Conservation (phyloP, 768 basidiomycete species). For the Tricholoma matsutake region DNA sequence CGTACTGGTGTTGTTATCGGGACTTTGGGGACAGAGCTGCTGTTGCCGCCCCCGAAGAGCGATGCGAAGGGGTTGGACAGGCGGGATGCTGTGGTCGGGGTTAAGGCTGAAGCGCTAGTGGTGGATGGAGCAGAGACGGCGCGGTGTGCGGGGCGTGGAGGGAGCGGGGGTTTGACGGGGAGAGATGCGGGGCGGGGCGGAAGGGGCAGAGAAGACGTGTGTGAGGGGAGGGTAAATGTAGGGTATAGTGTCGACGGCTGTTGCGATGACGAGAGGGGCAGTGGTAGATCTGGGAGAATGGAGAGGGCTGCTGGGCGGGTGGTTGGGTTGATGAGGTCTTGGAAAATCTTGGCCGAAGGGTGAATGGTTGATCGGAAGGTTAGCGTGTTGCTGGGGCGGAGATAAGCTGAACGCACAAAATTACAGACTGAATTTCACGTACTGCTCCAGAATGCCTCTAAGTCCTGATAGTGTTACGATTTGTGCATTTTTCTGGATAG, state of each 20-base stretch:
- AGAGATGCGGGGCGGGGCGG: conserved; percentile 42
- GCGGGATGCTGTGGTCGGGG: conserved; percentile 34
- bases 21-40: conserved; percentile 26
- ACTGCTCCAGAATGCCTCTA: conserved; percentile 67
- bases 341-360: conserved; percentile 38
- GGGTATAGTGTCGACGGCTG: conserved; percentile 41
- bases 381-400: conserved; percentile 32
- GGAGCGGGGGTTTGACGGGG: conserved; percentile 35
- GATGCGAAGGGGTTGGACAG: conserved; percentile 77
- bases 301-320: conserved; percentile 31
- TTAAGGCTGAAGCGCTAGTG: conserved; percentile 9
- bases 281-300: conserved; percentile 55
- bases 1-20: conserved; percentile 14
- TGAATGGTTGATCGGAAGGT: conserved; percentile 44
- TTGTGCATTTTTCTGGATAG: conserved; percentile 43
- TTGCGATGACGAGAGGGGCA: conserved; percentile 22
- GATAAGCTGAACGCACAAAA: neutral
- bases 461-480: conserved; percentile 83
- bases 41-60: conserved; percentile 54
- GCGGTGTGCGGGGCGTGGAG: conserved; percentile 34
- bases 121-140: conserved; percentile 15
- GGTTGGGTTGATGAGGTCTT: conserved; percentile 33
- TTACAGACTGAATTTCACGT: conserved; percentile 21
- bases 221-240: conserved; percentile 39
- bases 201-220: conserved; percentile 41